These are phyloP conservation scores for Coniochaeta ligniaria DNA, from an alignment of 2,329 filamentous ascomycete species.

Conservation along the genomic window DNA sequence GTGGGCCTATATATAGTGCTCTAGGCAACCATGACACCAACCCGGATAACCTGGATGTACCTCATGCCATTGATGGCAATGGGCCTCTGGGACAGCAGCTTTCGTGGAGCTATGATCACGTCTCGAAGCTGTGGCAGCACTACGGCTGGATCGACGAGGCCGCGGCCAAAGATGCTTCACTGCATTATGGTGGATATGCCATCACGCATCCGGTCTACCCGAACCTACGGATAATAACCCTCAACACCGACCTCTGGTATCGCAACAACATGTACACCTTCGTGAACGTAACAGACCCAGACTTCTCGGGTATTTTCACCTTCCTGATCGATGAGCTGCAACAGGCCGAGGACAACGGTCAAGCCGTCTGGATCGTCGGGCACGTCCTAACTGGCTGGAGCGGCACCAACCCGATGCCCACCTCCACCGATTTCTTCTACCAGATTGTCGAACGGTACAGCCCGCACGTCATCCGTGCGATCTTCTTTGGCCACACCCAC, in stretches of 20 bases:
- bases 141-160: constrained; percentile 44
- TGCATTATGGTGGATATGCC: constrained; percentile 50
- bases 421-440: constrained; percentile 32
- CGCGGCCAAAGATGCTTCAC: constrained; percentile 35
- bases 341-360: constrained; percentile 28
- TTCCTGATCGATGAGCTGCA: constrained; percentile 32
- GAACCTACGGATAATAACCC: constrained; percentile 37
- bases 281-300: constrained; percentile 27
- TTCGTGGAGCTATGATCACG: constrained; percentile 51
- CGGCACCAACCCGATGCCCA: constrained; percentile 42
- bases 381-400: constrained; percentile 50
- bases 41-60: constrained; percentile 44
- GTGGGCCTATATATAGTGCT: constrained; percentile 46
- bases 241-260: constrained; percentile 40
- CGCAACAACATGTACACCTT: constrained; percentile 33
- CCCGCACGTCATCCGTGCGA: constrained; percentile 32
- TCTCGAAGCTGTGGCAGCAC: constrained; percentile 47
- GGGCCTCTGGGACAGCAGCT: constrained; percentile 45
- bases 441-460: constrained; percentile 32
- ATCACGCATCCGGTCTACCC: constrained; percentile 38
- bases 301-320: constrained; percentile 31
- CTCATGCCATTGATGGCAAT: constrained; percentile 38
- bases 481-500: constrained; percentile 35
- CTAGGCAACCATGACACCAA: constrained; percentile 52
- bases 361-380: constrained; percentile 34